These are phyloP conservation scores for Capsella bursapastoris DNA, from an alignment of 345 rosid species.

Conservation along the genomic window DNA sequence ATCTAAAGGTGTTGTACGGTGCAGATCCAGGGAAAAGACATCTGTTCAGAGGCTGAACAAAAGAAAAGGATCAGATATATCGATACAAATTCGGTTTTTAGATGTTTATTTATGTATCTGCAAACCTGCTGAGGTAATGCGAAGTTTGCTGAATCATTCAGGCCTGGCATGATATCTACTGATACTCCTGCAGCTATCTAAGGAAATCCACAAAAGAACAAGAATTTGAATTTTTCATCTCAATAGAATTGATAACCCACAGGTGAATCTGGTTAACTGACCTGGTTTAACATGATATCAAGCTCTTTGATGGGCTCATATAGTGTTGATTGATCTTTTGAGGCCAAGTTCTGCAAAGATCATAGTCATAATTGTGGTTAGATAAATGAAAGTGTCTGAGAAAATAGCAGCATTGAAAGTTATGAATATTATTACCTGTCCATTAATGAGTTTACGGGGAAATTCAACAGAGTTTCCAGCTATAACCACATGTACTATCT, in stretches of 20 bases:
- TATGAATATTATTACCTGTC: conserved; percentile 59
- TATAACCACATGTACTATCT: conserved; percentile 84
- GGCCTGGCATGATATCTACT: conserved; percentile 96
- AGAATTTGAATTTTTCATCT: conserved; percentile 20
- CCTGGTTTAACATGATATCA: conserved; percentile 88
- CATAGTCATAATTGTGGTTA: conserved; percentile 17
- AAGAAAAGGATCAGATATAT: conserved; percentile 29
- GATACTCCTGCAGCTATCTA: conserved; percentile 93
- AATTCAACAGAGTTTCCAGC: conserved; percentile 95
- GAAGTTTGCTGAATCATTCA: conserved; percentile 90
- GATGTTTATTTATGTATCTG: neutral
- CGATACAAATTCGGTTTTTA: neutral
- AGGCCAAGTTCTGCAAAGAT: conserved; percentile 67
- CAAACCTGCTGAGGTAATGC: conserved; percentile 94
- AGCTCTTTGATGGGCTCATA: conserved; percentile 84
- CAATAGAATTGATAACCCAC: neutral
- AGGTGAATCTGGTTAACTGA: conserved; percentile 37
- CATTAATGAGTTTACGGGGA: conserved; percentile 68
- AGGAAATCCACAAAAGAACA: conserved; percentile 30
- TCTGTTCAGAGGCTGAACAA: conserved; percentile 77
- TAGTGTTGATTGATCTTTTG: conserved; percentile 79
- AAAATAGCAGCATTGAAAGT: neutral
- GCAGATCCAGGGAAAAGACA: conserved; percentile 96
- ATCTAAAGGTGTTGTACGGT: conserved; percentile 80
- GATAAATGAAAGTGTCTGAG: conserved; percentile 1